These are phyloP conservation scores for Pouteria campechiana DNA, from an alignment of 179 eudicot genomes.

Conservation along the genomic window DNA sequence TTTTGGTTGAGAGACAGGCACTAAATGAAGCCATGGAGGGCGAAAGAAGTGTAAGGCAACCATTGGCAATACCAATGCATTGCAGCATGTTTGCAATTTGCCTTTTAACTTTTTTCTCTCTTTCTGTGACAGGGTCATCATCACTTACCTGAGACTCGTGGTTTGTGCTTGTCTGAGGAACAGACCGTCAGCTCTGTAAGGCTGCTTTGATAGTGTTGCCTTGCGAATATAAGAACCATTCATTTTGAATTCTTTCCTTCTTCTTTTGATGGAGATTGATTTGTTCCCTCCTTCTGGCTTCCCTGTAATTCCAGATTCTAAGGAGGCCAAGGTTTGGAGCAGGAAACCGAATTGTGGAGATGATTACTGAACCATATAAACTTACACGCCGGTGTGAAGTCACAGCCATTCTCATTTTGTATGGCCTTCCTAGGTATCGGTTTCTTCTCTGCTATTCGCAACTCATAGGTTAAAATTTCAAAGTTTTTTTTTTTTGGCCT, in stretches of 20 bases:
- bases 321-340: constrained; percentile 80
- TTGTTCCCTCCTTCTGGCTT: neutral
- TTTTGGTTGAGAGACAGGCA: constrained; percentile 92
- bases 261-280: no score
- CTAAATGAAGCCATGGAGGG: constrained; percentile 99
- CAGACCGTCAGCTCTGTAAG: constrained; percentile 88
- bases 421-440: constrained; percentile 86
- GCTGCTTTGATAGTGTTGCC: no score
- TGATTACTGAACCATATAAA: constrained; percentile 83
- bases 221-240: no score
- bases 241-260: no score
- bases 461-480: no score
- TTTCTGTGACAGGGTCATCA: constrained; percentile 72
- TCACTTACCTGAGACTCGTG: constrained; percentile 97
- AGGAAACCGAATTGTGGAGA: constrained; percentile 63
- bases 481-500: neutral
- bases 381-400: constrained; percentile 82
- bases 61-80: neutral
- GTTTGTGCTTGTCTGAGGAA: constrained; percentile 98
- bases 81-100: no score
- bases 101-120: neutral
- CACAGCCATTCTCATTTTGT: constrained; percentile 84
- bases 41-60: constrained; percentile 60
- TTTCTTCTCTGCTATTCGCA: neutral
- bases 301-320: constrained; percentile 38